phyloP scores from a whole-genome alignment of 2,329 filamentous ascomycete genomes.

The Beauveria sp. region DNA sequence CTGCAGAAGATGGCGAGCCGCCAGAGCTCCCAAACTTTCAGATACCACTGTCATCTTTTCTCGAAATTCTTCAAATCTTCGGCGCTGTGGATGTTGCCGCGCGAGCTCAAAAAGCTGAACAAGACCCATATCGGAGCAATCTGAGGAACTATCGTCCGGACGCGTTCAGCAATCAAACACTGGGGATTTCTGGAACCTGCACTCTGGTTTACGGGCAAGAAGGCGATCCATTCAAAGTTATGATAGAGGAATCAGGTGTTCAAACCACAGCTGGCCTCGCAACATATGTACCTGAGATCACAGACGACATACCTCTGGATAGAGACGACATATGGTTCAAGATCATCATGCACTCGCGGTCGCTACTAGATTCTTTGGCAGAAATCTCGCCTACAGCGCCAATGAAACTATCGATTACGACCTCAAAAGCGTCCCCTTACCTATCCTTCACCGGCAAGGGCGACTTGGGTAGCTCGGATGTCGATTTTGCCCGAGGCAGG shows the following conservation, averaged over 20 bases:
- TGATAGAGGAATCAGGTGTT: slow-evolving; percentile 77
- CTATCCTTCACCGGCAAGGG: slow-evolving; percentile 62
- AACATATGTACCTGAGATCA: slow-evolving; percentile 71
- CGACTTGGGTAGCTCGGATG: slow-evolving; percentile 53
- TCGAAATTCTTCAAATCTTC: slow-evolving; percentile 95
- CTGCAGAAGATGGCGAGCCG: slow-evolving; percentile 29
- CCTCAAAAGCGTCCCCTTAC: slow-evolving; percentile 57
- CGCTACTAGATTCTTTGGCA: slow-evolving; percentile 62
- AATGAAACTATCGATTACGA: slow-evolving; percentile 60
- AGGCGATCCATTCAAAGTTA: slow-evolving; percentile 75
- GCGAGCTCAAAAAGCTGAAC: slow-evolving; percentile 49
- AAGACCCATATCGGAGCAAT: slow-evolving; percentile 54
- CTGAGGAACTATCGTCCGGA: slow-evolving; percentile 56
- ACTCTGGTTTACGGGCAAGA: slow-evolving; percentile 68
- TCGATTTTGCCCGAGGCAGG: slow-evolving; percentile 58
- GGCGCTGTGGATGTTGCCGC: slow-evolving; percentile 66
- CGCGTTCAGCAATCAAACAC: slow-evolving; percentile 74
- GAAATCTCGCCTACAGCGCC: slow-evolving; percentile 68
- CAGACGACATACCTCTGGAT: slow-evolving; percentile 82
- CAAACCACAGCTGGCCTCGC: slow-evolving; percentile 85
- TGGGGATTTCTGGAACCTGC: slow-evolving; percentile 81
- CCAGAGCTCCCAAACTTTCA: slow-evolving; percentile 63
- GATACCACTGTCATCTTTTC: slow-evolving; percentile 75
- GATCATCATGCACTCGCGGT: slow-evolving; percentile 81
- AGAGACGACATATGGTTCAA: slow-evolving; percentile 76